Base-by-base conservation (phyloP, 352 stramenopile genomes). In the Globisporangium nagaii region DNA sequence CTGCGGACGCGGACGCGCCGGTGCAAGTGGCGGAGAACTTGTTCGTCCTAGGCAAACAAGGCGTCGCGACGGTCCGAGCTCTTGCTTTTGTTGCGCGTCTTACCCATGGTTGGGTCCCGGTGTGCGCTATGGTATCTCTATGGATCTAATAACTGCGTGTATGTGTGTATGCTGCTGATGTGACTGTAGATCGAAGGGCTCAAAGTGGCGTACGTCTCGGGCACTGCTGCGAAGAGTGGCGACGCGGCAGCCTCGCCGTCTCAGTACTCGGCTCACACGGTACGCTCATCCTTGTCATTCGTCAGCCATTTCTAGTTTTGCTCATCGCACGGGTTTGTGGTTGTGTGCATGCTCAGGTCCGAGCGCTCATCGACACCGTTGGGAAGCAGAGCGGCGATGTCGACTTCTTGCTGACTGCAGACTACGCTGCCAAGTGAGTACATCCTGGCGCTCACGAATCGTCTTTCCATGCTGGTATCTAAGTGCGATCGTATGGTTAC, bases 351-450 rank as follows among this genome's bases (percentile, higher is more conserved):
- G n/a, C n/a, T n/a, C 40, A 78, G 64, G 66, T 86, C 54, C 30
- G 36, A 40, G n/a, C 11, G 4, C 27, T 44, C 11, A 22, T 31
- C 11, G 20, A 35, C 3, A 12, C 41, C 3, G 5, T 60, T 30
- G 3, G 27, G 40, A 48, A 28, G 47, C 44, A 31, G n/a, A n/a
- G n/a, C 44, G 48, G 68, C 28, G 65, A 77, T 19, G 56, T 87
- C 20, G 79, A 90, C 37, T 90, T 90, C 47, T 63, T 93, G 17
- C 66, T 93, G 35, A 86, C 66, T 2, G 63, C 76, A 0, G 66
- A 86, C 15, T 83, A 81, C 57, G 54, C 75, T 1, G 57, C 58
- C 8, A 67, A 68, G 67, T 77, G 64, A n/a, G n/a, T n/a, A n/a
- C n/a, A n/a, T n/a, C n/a, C n/a, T n/a, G n/a, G n/a, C n/a, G n/a